Evolutionary conservation across 139 green algal genomes (phyloP).

Genomic region (Zygnema circumcarinatum): DNA sequence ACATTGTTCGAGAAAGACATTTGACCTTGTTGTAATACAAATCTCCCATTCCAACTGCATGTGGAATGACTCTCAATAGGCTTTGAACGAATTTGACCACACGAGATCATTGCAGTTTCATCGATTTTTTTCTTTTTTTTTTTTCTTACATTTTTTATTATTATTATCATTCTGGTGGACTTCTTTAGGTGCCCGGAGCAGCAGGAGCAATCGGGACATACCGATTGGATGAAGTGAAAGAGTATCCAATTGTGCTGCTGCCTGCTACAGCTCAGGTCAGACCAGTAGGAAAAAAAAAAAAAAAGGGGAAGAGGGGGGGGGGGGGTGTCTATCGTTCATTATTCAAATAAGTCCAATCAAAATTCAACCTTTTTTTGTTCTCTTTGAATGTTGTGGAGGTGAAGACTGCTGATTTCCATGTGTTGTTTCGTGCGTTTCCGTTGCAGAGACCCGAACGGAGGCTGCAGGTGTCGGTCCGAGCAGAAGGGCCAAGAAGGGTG

Average conservation of each 20-base stretch:
- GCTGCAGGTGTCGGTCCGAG: conserved; percentile 41
- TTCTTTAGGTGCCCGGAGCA: conserved; percentile 37
- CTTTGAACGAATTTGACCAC: too few species aligned
- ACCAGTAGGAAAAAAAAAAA: not conserved
- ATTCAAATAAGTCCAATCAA: not conserved
- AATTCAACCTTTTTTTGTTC: not conserved
- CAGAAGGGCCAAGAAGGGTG: conserved; percentile 56
- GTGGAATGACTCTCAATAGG: not conserved
- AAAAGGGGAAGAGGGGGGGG: not conserved
- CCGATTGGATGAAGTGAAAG: conserved; percentile 38
- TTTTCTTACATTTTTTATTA: not conserved
- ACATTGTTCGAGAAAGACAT: too few species aligned
- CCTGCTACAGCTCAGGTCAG: conserved; percentile 17
- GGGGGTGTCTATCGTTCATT: not conserved
- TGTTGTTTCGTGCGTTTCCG: too few species aligned
- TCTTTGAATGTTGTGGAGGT: not conserved
- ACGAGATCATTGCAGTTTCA: not conserved
- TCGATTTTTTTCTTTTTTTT: conserved; percentile 3
- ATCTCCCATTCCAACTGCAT: not conserved
- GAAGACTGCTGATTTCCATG: not conserved
- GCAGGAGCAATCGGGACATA: conserved; percentile 35
- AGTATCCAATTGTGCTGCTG: conserved; percentile 13
- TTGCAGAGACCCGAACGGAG: conserved; percentile 49
- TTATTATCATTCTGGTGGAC: not conserved
- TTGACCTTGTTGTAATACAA: too few species aligned